phyloP scores from a whole-genome alignment of 257 asterid species.

The Orobanche coerulescens region DNA sequence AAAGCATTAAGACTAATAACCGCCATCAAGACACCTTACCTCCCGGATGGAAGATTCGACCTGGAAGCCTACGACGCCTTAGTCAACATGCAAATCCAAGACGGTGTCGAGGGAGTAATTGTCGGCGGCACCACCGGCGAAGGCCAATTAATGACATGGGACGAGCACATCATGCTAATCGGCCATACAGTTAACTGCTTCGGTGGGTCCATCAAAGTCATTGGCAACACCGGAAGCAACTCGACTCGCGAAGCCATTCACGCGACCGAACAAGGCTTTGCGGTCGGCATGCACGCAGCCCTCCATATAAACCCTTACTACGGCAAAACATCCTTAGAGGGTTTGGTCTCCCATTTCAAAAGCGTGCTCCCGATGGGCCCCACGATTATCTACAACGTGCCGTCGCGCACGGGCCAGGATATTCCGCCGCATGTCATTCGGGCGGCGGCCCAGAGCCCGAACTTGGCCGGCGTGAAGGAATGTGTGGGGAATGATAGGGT shows the following conservation, averaged over 20 bases:
- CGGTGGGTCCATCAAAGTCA: slow-evolving; percentile 71
- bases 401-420: slow-evolving; percentile 84
- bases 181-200: slow-evolving; percentile 86
- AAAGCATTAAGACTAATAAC: slow-evolving; percentile 67
- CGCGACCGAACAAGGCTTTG: slow-evolving; percentile 91
- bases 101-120: slow-evolving; percentile 71
- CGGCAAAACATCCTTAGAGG: slow-evolving; percentile 76
- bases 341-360: slow-evolving; percentile 63
- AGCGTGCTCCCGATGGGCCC: slow-evolving; percentile 87
- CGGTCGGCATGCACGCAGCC: slow-evolving; percentile 93
- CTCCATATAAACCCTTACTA: slow-evolving; percentile 90
- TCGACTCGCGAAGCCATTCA: slow-evolving; percentile 84
- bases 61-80: slow-evolving; percentile 74
- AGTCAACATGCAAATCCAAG: slow-evolving; percentile 60
- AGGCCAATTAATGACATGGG: slow-evolving; percentile 91
- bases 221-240: slow-evolving; percentile 93
- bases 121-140: slow-evolving; percentile 96
- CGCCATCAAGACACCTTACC: slow-evolving; percentile 78
- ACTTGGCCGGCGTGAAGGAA: slow-evolving; percentile 80
- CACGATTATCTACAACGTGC: slow-evolving; percentile 75
- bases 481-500: slow-evolving; percentile 71
- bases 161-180: slow-evolving; percentile 86
- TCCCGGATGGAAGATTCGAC: slow-evolving; percentile 86
- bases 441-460: slow-evolving; percentile 36
- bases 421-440: slow-evolving; percentile 53